phyloP scores from a whole-genome alignment of 139 green algal genomes.

The Tetradesmus obliquus region DNA sequence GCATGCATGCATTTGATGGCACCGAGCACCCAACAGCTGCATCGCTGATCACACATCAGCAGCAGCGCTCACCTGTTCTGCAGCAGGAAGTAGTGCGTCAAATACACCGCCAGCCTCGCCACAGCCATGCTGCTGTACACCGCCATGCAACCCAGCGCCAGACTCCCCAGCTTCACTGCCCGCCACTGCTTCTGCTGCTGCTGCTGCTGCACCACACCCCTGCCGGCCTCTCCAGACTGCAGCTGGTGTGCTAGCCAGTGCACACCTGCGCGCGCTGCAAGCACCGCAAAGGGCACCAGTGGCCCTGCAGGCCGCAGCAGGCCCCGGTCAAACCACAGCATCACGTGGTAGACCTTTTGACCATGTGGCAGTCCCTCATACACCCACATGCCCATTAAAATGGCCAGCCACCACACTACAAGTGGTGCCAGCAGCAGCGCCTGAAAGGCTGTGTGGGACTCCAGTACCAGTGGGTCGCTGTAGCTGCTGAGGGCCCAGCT shows the following conservation, averaged over 20 bases:
- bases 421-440: constrained; percentile 1
- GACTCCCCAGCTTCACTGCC: background rate
- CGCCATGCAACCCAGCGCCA: constrained; percentile 1
- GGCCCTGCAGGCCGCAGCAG: constrained; percentile 40
- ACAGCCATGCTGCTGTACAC: constrained; percentile 29
- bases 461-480: constrained; percentile 20
- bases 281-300: constrained; percentile 35
- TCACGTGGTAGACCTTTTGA: constrained; percentile 21
- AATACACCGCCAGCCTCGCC: constrained; percentile 19
- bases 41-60: background rate
- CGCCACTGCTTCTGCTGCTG: background rate
- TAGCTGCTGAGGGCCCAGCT: background rate
- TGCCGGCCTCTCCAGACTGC: background rate
- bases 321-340: constrained; percentile 43
- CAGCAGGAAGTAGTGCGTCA: constrained; percentile 26
- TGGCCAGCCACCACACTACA: constrained; percentile 40
- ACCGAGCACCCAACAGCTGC: background rate
- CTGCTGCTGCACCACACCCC: too few relatives aligned
- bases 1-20: background rate
- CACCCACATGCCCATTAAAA: background rate
- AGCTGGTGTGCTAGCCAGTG: background rate
- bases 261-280: background rate
- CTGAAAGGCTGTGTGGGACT: constrained; percentile 32
- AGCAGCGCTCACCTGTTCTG: constrained; percentile 13
- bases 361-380: constrained; percentile 38